These are phyloP conservation scores for Gaertneriomyces sp. DNA, from an alignment of 192 early-diverging fungal species.

Conservation along the genomic window DNA sequence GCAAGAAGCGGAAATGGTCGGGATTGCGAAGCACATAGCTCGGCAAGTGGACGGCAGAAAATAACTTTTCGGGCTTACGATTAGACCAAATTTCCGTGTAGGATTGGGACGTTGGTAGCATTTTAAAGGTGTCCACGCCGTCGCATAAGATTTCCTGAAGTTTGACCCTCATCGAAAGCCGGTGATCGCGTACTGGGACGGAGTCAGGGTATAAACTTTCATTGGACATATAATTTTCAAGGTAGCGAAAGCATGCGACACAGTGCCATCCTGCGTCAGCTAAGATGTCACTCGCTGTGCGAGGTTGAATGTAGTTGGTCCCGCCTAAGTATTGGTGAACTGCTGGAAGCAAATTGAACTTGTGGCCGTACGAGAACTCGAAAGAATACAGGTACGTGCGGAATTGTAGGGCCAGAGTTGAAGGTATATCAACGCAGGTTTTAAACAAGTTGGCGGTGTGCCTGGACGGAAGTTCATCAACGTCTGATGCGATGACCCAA, in stretches of 20 bases:
- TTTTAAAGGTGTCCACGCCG: slow-evolving; percentile 63
- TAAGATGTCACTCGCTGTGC: slow-evolving; percentile 39
- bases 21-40: slow-evolving; percentile 30
- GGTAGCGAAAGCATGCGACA: slow-evolving; percentile 54
- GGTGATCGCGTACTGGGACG: slow-evolving; percentile 40
- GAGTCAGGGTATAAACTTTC: slow-evolving; percentile 60
- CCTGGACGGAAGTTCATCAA: slow-evolving; percentile 54
- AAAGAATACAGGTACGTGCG: slow-evolving; percentile 59
- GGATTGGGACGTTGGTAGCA: slow-evolving; percentile 58
- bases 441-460: slow-evolving; percentile 44
- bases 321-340: slow-evolving; percentile 33
- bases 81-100: slow-evolving; percentile 52
- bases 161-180: slow-evolving; percentile 30
- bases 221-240: slow-evolving; percentile 61
- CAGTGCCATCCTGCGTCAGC: slow-evolving; percentile 68
- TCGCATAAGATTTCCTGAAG: slow-evolving; percentile 56
- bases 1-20: slow-evolving; percentile 34
- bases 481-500: slow-evolving; percentile 52
- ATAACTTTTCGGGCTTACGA: slow-evolving; percentile 36
- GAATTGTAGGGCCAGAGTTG: slow-evolving; percentile 48
- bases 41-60: slow-evolving; percentile 43
- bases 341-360: slow-evolving; percentile 46
- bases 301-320: slow-evolving; percentile 38
- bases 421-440: slow-evolving; percentile 46
- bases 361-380: slow-evolving; percentile 49